Conservation (phyloP, 2,329 filamentous ascomycete genomes). For the Canariomyces notabilis region DNA sequence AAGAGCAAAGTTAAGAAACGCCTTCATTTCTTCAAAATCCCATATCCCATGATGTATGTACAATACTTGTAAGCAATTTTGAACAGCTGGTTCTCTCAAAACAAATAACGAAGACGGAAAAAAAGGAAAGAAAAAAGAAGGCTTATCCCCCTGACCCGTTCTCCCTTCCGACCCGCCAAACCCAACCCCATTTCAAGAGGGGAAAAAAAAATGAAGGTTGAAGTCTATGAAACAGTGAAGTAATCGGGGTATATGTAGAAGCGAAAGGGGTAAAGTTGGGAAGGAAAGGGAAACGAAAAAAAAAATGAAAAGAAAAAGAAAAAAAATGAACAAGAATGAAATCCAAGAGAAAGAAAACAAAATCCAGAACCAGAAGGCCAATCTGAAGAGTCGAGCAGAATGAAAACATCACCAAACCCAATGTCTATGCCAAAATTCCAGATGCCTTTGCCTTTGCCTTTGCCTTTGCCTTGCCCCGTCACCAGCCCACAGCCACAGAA, state of each 20-base stretch:
- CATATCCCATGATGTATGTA: too few relatives aligned
- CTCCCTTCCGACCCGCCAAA: background rate
- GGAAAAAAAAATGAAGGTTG: slow-evolving; percentile 4
- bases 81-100: too few relatives aligned
- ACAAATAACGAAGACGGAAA: too few relatives aligned
- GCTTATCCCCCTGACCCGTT: too few relatives aligned
- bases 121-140: too few relatives aligned
- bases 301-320: slow-evolving; percentile 2
- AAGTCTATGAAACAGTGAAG: slow-evolving; percentile 9
- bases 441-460: background rate
- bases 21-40: too few relatives aligned
- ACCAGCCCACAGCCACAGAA: slow-evolving; percentile 4
- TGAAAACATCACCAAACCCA: too few relatives aligned
- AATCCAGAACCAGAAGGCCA: too few relatives aligned
- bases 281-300: background rate
- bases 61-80: too few relatives aligned
- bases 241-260: slow-evolving; percentile 22
- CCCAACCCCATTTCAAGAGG: background rate
- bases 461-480: too few relatives aligned
- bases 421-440: slow-evolving; percentile 3
- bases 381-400: too few relatives aligned
- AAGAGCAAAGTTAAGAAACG: too few relatives aligned
- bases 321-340: slow-evolving; percentile 7
- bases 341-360: slow-evolving; percentile 2
- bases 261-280: slow-evolving; percentile 6